A percentile compares a stretch with the other conserved stretches of the same genome.
phyloP scores from a whole-genome alignment of 2,329 filamentous ascomycete species.

The Neopestalotiopsis rosae region DNA sequence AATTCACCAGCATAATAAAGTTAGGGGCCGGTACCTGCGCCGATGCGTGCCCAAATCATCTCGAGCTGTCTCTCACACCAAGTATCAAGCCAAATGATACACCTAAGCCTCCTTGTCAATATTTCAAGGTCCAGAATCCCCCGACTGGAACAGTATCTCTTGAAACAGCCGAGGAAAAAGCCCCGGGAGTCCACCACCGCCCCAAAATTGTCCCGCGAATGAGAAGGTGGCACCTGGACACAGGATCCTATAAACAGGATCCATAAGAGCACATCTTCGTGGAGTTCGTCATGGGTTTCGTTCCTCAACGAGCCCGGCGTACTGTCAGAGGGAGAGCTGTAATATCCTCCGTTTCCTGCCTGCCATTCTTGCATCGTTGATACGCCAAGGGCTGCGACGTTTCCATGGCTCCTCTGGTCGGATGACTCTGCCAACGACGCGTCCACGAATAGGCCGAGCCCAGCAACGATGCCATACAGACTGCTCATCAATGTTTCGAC shows the following conservation, averaged over 20 bases:
- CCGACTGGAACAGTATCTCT: constrained; percentile 32
- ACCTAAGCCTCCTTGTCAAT: constrained; percentile 29
- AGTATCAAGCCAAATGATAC: constrained; percentile 35
- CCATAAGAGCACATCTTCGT: constrained; percentile 37
- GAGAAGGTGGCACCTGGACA: constrained; percentile 29
- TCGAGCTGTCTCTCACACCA: constrained; percentile 38
- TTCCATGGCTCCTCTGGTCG: constrained; percentile 11
- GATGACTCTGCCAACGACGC: background rate
- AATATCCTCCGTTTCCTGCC: background rate
- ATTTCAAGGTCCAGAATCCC: constrained; percentile 30
- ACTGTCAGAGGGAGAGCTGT: constrained; percentile 18
- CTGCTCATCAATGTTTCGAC: constrained; percentile 34
- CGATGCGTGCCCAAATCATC: constrained; percentile 29
- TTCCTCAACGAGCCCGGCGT: background rate
- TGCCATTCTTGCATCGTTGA: constrained; percentile 3
- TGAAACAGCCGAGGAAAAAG: constrained; percentile 36
- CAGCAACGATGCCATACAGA: constrained; percentile 30
- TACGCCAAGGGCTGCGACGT: constrained; percentile 2
- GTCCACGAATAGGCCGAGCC: constrained; percentile 31
- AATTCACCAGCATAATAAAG: background rate
- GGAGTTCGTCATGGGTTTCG: constrained; percentile 28
- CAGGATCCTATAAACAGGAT: constrained; percentile 37
- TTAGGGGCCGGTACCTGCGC: background rate
- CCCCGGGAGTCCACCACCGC: constrained; percentile 30
- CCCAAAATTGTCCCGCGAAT: constrained; percentile 23